Percentiles rank a stretch among this genome's conserved stretches.
phyloP scores from a whole-genome alignment of 495 filamentous ascomycete species.

The Pyrenopolyporus hunteri region DNA sequence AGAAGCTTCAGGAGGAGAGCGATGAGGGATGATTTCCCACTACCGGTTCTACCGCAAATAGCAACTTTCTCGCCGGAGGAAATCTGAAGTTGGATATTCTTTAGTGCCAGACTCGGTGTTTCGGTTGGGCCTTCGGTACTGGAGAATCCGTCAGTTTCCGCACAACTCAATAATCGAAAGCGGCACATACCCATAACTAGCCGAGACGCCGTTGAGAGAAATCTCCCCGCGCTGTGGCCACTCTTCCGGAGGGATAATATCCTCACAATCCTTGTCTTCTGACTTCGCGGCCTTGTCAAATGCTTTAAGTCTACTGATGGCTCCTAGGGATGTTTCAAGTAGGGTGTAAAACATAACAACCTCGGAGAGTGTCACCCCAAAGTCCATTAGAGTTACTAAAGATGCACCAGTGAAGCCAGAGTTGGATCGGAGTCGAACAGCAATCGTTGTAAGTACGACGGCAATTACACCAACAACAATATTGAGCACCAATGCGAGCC shows the following conservation, averaged over 20 bases:
- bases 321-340: slow-evolving; percentile 58
- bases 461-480: slow-evolving; percentile 57
- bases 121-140: slow-evolving; percentile 7
- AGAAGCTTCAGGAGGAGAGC: slow-evolving; percentile 45
- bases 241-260: slow-evolving; percentile 36
- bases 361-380: slow-evolving; percentile 20
- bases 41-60: slow-evolving; percentile 49
- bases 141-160: slow-evolving; percentile 6
- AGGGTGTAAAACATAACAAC: slow-evolving; percentile 40
- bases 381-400: slow-evolving; percentile 37
- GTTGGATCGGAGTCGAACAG: slow-evolving; percentile 50
- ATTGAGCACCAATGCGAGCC: slow-evolving; percentile 60
- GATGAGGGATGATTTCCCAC: slow-evolving; percentile 47
- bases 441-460: slow-evolving; percentile 54
- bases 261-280: slow-evolving; percentile 49
- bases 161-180: not conserved
- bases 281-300: slow-evolving; percentile 45
- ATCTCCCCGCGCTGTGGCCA: slow-evolving; percentile 41
- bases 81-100: slow-evolving; percentile 40
- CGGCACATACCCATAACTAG: slow-evolving; percentile 32
- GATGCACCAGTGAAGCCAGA: slow-evolving; percentile 64
- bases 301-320: slow-evolving; percentile 58
- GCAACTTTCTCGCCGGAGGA: slow-evolving; percentile 44
- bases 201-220: slow-evolving; percentile 38
- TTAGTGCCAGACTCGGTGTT: slow-evolving; percentile 22